Evolutionary conservation across 192 early-diverging fungal genomes (phyloP).

Genomic region (Linnemannia schmuckeri): DNA sequence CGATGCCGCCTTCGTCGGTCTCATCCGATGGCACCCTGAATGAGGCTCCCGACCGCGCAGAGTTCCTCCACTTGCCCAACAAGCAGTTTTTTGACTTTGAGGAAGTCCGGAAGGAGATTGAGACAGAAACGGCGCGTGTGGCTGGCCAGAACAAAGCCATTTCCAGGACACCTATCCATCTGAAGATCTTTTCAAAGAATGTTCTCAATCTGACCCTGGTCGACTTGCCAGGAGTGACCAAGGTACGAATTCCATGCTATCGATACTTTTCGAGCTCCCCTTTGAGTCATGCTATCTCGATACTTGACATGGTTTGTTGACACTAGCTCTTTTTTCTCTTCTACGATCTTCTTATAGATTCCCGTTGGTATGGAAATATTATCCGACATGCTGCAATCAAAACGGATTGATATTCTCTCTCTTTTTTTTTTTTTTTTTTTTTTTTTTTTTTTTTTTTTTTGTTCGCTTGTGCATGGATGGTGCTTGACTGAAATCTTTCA

Average conservation of each 20-base stretch:
- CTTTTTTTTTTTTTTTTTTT: not conserved
- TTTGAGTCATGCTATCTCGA: not conserved
- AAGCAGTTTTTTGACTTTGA: slow-evolving; percentile 82
- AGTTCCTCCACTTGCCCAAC: slow-evolving; percentile 83
- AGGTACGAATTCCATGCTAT: slow-evolving; percentile 58
- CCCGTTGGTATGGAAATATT: slow-evolving; percentile 56
- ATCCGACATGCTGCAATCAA: not conserved
- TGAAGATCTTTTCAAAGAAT: slow-evolving; percentile 81
- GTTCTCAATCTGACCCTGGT: slow-evolving; percentile 87
- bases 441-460: not conserved
- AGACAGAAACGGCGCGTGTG: slow-evolving; percentile 82
- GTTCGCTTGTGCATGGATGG: not conserved
- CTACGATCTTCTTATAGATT: slow-evolving; percentile 36
- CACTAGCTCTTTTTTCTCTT: not conserved
- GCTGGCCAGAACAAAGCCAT: slow-evolving; percentile 88
- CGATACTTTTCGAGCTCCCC: not conserved
- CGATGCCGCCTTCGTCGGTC: slow-evolving; percentile 24
- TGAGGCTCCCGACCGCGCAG: slow-evolving; percentile 55
- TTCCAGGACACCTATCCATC: slow-evolving; percentile 79
- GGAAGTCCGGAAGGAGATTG: slow-evolving; percentile 85
- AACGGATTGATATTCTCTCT: not conserved
- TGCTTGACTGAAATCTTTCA: not conserved
- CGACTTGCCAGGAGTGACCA: slow-evolving; percentile 87
- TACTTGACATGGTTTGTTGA: not conserved
- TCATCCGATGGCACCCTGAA: slow-evolving; percentile 46